A percentile compares a stretch with the other conserved stretches of the same genome.
Evolutionary conservation across 2,329 filamentous ascomycete species (phyloP).

Genomic region (Ophiostoma montium): DNA sequence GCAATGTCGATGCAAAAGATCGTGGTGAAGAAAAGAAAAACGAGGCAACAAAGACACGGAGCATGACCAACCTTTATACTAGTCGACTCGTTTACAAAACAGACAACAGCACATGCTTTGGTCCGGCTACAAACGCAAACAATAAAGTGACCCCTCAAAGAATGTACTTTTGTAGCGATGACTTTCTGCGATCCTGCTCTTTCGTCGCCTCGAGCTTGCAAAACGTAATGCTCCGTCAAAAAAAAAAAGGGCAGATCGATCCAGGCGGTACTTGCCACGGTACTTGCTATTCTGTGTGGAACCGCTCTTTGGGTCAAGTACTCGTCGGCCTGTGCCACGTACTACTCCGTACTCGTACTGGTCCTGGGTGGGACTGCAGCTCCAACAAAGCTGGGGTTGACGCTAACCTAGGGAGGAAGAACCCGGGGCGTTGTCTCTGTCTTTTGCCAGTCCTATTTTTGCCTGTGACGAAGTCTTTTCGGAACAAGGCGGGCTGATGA

Average conservation of each 20-base stretch:
- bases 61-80: background rate
- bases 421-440: constrained; percentile 4
- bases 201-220: background rate
- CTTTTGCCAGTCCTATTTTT: background rate
- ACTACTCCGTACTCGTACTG: background rate
- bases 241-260: background rate
- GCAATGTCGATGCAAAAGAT: background rate
- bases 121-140: background rate
- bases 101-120: background rate
- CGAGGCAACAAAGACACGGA: background rate
- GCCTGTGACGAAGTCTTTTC: constrained; percentile 10
- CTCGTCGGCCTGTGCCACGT: background rate
- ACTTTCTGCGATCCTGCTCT: background rate
- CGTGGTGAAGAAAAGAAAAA: background rate
- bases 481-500: constrained; percentile 2
- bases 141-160: no score
- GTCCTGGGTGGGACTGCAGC: background rate
- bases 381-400: constrained; percentile 9
- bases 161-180: background rate
- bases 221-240: background rate
- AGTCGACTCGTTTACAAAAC: background rate
- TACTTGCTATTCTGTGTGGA: background rate
- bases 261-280: background rate
- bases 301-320: no score
- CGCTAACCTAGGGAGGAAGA: constrained; percentile 9